Evolutionary conservation across 306 rosid genomes (phyloP).

Genomic region (Arachis hypogaea): DNA sequence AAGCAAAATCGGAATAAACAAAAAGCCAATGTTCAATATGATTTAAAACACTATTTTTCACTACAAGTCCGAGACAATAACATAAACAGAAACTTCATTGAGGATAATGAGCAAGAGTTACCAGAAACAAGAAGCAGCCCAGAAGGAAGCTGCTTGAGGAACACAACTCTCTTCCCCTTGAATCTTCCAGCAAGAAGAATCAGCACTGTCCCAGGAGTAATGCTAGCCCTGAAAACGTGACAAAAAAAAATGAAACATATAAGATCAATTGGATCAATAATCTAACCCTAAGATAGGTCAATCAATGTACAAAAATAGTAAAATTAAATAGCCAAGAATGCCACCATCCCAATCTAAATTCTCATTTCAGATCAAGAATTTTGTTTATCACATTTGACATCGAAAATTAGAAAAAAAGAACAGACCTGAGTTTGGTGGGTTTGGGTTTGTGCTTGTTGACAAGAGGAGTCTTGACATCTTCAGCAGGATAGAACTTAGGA

Average conservation of each 20-base stretch:
- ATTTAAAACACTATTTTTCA: not conserved
- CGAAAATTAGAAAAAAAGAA: not conserved
- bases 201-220: constrained; percentile 67
- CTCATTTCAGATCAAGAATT: too few relatives aligned
- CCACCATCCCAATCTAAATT: too few relatives aligned
- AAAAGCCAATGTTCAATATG: not conserved
- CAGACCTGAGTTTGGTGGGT: constrained; percentile 61
- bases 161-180: constrained; percentile 73
- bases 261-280: not conserved
- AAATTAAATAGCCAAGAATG: too few relatives aligned
- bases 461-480: constrained; percentile 61
- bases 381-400: not conserved
- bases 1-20: too few relatives aligned
- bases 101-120: constrained; percentile 22
- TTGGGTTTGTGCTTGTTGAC: constrained; percentile 60
- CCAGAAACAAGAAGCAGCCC: constrained; percentile 74
- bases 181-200: constrained; percentile 72
- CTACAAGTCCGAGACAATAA: not conserved
- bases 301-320: not conserved
- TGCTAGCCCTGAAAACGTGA: constrained; percentile 49
- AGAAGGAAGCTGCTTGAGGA: constrained; percentile 65
- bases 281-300: not conserved
- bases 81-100: not conserved
- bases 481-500: constrained; percentile 66
- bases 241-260: not conserved